phyloP scores from a whole-genome alignment of 352 stramenopile genomes.

The Lagenidium giganteum region DNA sequence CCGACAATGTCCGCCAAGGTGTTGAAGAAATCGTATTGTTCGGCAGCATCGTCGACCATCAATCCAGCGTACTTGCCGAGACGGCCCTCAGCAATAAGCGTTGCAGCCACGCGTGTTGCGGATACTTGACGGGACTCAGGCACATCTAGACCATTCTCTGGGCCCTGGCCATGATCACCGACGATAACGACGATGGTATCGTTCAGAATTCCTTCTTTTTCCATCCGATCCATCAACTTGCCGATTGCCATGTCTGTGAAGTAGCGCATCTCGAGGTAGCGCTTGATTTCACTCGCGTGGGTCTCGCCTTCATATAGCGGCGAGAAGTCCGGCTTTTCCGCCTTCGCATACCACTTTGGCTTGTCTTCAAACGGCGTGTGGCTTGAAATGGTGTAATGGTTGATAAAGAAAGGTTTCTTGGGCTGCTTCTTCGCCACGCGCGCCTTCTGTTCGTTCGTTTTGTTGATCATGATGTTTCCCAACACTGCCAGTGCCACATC shows the following conservation, averaged over 20 bases:
- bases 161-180: slow-evolving; percentile 37
- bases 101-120: slow-evolving; percentile 33
- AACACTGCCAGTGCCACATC: slow-evolving; percentile 45
- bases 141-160: slow-evolving; percentile 21
- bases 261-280: slow-evolving; percentile 38
- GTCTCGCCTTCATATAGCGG: slow-evolving; percentile 14
- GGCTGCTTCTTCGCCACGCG: slow-evolving; percentile 15
- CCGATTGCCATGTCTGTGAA: slow-evolving; percentile 39
- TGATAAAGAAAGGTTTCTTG: slow-evolving; percentile 51
- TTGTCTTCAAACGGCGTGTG: slow-evolving; percentile 32
- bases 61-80: slow-evolving; percentile 27
- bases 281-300: slow-evolving; percentile 16
- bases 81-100: slow-evolving; percentile 52
- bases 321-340: slow-evolving; percentile 30
- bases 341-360: slow-evolving; percentile 29
- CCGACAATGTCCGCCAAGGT: slow-evolving; percentile 67
- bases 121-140: slow-evolving; percentile 40
- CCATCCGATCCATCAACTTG: slow-evolving; percentile 43
- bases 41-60: slow-evolving; percentile 35
- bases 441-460: slow-evolving; percentile 23
- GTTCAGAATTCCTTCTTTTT: slow-evolving; percentile 27
- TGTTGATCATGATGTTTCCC: slow-evolving; percentile 38
- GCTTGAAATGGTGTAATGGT: slow-evolving; percentile 56
- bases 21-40: slow-evolving; percentile 62
- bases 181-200: slow-evolving; percentile 47